These are phyloP conservation scores for Lecanicillium sp. DNA, from an alignment of 2,329 filamentous ascomycete species.

Conservation along the genomic window DNA sequence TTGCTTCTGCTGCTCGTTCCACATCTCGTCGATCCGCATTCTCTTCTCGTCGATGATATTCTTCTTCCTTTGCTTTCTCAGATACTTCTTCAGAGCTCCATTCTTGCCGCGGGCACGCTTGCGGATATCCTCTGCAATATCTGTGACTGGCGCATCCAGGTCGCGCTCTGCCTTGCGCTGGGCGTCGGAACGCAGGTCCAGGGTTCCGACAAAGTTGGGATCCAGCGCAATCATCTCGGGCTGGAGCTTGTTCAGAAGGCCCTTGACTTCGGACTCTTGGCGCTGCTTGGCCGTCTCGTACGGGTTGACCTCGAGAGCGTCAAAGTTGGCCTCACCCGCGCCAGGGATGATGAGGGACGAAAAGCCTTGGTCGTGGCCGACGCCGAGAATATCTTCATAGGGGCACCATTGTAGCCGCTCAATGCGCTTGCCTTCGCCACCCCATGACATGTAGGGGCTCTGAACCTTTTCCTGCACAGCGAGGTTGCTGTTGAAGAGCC, in stretches of 20 bases:
- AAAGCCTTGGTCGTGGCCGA: conserved; percentile 80
- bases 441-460: conserved; percentile 89
- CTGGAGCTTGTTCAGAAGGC: conserved; percentile 85
- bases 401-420: conserved; percentile 88
- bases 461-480: conserved; percentile 70
- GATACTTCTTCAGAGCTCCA: conserved; percentile 74
- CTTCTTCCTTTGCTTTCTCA: conserved; percentile 84
- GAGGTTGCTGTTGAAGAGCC: conserved; percentile 68
- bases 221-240: conserved; percentile 96
- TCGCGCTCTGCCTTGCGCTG: conserved; percentile 71
- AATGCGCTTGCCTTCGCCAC: conserved; percentile 72
- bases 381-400: conserved; percentile 84
- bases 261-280: conserved; percentile 84
- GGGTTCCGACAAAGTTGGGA: conserved; percentile 81
- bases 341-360: conserved; percentile 85
- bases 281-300: conserved; percentile 91
- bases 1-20: conserved; percentile 61
- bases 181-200: conserved; percentile 74
- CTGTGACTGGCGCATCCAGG: conserved; percentile 59
- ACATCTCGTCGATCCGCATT: conserved; percentile 75
- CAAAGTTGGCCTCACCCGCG: conserved; percentile 94
- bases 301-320: conserved; percentile 87
- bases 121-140: conserved; percentile 52
- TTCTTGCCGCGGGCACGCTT: conserved; percentile 86
- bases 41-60: conserved; percentile 97